A percentile compares a stretch with the other conserved stretches of the same genome.
Evolutionary conservation across 2,329 filamentous ascomycete species (phyloP).

Genomic region (Cladosporium sp.): DNA sequence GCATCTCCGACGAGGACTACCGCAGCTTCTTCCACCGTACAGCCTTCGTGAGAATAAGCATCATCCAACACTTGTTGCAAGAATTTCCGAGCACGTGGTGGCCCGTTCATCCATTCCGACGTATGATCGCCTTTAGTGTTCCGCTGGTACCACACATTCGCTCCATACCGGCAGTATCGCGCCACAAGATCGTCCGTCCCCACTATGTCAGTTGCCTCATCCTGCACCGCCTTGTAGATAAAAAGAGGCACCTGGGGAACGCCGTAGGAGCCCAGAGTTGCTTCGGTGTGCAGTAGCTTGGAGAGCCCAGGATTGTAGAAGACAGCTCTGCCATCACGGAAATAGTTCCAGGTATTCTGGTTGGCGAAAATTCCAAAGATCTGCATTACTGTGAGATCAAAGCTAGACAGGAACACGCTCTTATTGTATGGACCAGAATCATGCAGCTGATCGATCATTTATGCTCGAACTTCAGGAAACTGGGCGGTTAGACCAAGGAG

Average conservation of each 20-base stretch:
- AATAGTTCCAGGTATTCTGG: constrained; percentile 37
- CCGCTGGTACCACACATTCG: constrained; percentile 39
- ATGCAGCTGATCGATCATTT: constrained; percentile 25
- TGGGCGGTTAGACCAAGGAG: constrained; percentile 32
- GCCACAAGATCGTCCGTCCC: constrained; percentile 41
- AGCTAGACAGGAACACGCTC: constrained; percentile 29
- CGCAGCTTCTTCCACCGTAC: constrained; percentile 23
- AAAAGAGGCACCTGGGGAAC: constrained; percentile 44
- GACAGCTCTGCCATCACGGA: constrained; percentile 31
- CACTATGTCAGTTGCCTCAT: constrained; percentile 40
- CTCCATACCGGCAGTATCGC: constrained; percentile 37
- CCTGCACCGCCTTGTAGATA: constrained; percentile 45
- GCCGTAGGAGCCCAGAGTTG: constrained; percentile 36
- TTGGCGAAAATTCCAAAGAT: constrained; percentile 24
- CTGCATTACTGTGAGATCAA: constrained; percentile 23
- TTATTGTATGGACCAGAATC: constrained; percentile 28
- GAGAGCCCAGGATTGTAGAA: constrained; percentile 21
- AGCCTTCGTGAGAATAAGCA: constrained; percentile 20
- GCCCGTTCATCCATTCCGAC: constrained; percentile 31
- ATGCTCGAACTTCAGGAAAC: constrained; percentile 27
- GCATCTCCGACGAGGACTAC: constrained; percentile 3
- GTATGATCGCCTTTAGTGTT: constrained; percentile 40
- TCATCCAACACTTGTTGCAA: constrained; percentile 21
- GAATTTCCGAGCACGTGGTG: constrained; percentile 26
- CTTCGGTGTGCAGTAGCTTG: constrained; percentile 25